Percentiles rank a stretch among this genome's conserved stretches.
These are phyloP conservation scores for Lolium perenne DNA, from an alignment of 176 grass and related monocot species.

Conservation along the genomic window DNA sequence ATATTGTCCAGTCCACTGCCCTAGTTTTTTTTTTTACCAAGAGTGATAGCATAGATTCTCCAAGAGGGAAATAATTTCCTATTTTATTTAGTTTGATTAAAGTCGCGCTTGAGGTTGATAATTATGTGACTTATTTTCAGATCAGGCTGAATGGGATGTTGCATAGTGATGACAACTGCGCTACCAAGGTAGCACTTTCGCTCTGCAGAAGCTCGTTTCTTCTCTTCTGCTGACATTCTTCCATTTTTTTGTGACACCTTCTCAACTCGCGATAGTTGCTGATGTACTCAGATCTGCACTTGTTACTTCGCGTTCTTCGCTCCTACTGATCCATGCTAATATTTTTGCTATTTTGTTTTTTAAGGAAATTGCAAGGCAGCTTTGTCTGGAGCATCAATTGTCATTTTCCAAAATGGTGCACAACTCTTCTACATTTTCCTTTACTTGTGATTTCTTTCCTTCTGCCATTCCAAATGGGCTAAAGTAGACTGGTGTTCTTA, in stretches of 20 bases:
- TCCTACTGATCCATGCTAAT: neutral
- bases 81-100: neutral
- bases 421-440: slow-evolving; percentile 35
- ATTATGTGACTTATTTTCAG: slow-evolving; percentile 49
- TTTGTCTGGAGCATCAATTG: slow-evolving; percentile 85
- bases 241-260: neutral
- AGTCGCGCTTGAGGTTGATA: slow-evolving; percentile 16
- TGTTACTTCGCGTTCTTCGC: slow-evolving; percentile 13
- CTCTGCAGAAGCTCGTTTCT: neutral
- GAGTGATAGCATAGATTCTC: neutral
- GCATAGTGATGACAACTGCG: slow-evolving; percentile 81
- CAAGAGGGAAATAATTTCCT: neutral
- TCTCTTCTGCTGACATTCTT: neutral
- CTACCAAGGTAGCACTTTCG: slow-evolving; percentile 65
- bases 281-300: neutral
- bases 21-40: neutral
- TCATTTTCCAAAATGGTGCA: slow-evolving; percentile 94
- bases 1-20: neutral
- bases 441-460: neutral
- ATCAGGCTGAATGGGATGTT: slow-evolving; percentile 90
- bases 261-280: slow-evolving; percentile 20
- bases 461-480: slow-evolving; percentile 17
- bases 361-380: slow-evolving; percentile 98
- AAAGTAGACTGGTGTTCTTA: slow-evolving; percentile 37
- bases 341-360: neutral